Evolutionary conservation across 2,329 filamentous ascomycete genomes (phyloP), one percentile per base, ranked within the genome.

Genomic region (Scopulariopsis brevicaulis): DNA sequence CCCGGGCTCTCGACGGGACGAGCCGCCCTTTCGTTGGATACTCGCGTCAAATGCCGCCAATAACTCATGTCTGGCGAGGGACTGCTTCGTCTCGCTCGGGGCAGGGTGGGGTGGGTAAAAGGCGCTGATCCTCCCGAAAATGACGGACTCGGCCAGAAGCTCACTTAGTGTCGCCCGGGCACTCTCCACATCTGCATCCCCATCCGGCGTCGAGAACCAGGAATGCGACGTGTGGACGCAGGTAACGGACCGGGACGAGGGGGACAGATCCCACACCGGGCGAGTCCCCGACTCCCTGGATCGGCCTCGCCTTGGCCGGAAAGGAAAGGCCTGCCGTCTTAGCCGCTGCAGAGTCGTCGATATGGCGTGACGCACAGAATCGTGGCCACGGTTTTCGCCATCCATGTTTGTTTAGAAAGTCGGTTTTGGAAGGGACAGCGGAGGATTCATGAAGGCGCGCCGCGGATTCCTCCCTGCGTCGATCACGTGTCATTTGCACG

Each of bases 81-180:
- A 18, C n/a, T 58, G 56, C 22, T 58, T 58, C 7, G 14, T 34
- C 22, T 18, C n/a, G 24, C 50, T 53, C 4, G 52, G 50, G 4
- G 56, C 43, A 14, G 56, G 50, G 25, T 58, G 50, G 15, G 56
- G 56, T 24, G 56, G 56, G 56, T 58, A 58, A 20, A 58, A 58
- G 15, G 28, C 50, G 37, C 35, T 58, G 2, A 51, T 35, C 20
- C 32, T 43, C 18, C 43, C 56, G n/a, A 53, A 58, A n/a, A 48
- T 46, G 50, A 58, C 34, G 24, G 56, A 58, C 48, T 58, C 50
- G 50, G 24, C 14, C 2, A 58, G 56, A 15, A 58, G 56, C 35
- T 53, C 35, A 8, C 50, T 4, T 2, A 58, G 50, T 2, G 51
- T 54, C 11, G 24, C 35, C n/a, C 25, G 50, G 10, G 56, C 56